Conservation (phyloP, 306 rosid species). For the Nissolia schottii region DNA sequence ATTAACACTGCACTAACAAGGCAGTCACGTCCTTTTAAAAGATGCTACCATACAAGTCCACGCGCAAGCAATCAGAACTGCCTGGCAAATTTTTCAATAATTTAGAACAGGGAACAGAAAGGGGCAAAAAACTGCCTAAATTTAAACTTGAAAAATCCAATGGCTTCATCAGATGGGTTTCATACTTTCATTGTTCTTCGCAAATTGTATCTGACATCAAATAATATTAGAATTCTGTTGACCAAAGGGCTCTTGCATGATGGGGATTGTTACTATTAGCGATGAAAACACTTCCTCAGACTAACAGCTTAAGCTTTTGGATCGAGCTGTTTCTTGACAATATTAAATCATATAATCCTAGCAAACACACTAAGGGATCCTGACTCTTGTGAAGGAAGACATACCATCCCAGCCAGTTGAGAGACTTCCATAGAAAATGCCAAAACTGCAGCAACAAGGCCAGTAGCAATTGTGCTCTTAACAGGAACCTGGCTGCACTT, state of each 20-base stretch:
- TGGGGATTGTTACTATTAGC: not conserved
- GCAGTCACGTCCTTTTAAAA: not conserved
- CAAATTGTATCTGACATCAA: not conserved
- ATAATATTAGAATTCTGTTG: not conserved
- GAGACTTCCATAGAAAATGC: constrained; percentile 87
- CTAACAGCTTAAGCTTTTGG: not conserved
- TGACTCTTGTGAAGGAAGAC: constrained; percentile 14
- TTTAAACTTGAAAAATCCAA: not conserved
- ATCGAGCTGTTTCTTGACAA: not conserved
- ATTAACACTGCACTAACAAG: constrained; percentile 1
- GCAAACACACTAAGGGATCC: constrained; percentile 1
- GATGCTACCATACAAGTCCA: not conserved
- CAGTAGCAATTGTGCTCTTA: constrained; percentile 60
- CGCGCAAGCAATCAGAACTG: not conserved
- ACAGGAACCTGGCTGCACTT: constrained; percentile 39
- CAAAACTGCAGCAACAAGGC: constrained; percentile 61
- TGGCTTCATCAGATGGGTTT: not conserved
- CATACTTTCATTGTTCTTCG: not conserved
- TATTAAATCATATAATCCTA: not conserved
- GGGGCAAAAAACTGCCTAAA: not conserved
- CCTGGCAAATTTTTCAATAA: not conserved
- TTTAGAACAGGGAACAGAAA: not conserved
- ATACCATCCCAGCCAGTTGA: constrained; percentile 87
- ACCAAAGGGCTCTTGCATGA: not conserved
- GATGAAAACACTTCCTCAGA: not conserved